Evolutionary conservation across 352 stramenopile genomes (phyloP).

Genomic region (Stephanocyclus meneghinianus): DNA sequence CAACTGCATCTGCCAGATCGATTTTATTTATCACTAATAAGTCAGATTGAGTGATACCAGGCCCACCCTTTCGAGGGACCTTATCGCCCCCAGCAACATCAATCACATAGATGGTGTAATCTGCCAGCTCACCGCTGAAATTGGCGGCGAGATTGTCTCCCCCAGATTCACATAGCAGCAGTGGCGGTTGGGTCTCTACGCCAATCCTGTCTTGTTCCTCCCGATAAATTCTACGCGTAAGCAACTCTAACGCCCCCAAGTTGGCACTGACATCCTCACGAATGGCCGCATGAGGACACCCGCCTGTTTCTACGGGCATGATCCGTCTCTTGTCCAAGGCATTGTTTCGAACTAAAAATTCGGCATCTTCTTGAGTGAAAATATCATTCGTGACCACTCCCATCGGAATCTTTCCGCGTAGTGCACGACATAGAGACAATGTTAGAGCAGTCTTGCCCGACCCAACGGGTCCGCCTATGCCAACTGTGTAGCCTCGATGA

Average conservation of each 20-base stretch:
- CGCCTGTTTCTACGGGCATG: slow-evolving; percentile 94
- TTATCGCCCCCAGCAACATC: slow-evolving; percentile 97
- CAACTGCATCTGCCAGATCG: slow-evolving; percentile 94
- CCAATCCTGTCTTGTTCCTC: slow-evolving; percentile 9
- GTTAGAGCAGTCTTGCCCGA: slow-evolving; percentile 93
- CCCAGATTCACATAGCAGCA: slow-evolving; percentile 81
- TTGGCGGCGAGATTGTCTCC: slow-evolving; percentile 97
- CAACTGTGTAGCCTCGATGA: slow-evolving; percentile 91
- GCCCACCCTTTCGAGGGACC: slow-evolving; percentile 95
- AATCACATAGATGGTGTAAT: slow-evolving; percentile 99
- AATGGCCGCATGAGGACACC: slow-evolving; percentile 93
- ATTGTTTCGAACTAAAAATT: slow-evolving; percentile 94
- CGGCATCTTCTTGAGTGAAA: slow-evolving; percentile 97
- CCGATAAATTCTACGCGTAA: slow-evolving; percentile 87
- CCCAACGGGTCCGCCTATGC: slow-evolving; percentile 94
- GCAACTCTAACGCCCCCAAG: slow-evolving; percentile 91
- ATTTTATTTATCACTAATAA: slow-evolving; percentile 99
- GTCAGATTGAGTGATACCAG: slow-evolving; percentile 95
- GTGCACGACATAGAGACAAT: slow-evolving; percentile 87
- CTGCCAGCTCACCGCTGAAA: slow-evolving; percentile 94
- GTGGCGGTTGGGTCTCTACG: slow-evolving; percentile 3
- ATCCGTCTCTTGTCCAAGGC: slow-evolving; percentile 90
- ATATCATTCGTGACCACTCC: slow-evolving; percentile 97
- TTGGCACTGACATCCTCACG: slow-evolving; percentile 97
- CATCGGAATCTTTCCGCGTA: slow-evolving; percentile 80